These are phyloP conservation scores for Candida qinlingensis DNA, from an alignment of 805 yeast species.

Conservation along the genomic window DNA sequence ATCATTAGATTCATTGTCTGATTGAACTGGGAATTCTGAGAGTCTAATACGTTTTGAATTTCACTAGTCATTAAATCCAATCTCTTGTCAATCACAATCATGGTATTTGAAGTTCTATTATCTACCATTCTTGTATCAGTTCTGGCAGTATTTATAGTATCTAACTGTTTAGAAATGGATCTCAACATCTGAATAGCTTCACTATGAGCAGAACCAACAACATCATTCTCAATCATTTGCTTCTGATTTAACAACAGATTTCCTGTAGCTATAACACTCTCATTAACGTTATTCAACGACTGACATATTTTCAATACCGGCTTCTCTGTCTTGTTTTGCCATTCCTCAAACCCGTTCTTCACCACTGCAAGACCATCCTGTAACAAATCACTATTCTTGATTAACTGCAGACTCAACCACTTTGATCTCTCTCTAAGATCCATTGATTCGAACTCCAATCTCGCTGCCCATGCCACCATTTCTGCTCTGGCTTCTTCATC, in stretches of 20 bases:
- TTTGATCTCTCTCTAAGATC: constrained; percentile 33
- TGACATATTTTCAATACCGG: constrained; percentile 1
- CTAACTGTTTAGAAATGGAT: constrained; percentile 7
- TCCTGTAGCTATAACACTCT: neutral
- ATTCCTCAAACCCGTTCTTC: neutral
- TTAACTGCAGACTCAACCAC: constrained; percentile 12
- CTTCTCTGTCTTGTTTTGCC: constrained; percentile 1
- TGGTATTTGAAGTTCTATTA: neutral
- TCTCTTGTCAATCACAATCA: neutral
- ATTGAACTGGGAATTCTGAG: too few species aligned
- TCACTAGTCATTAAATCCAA: neutral
- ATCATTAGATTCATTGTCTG: too few species aligned
- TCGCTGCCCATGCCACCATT: constrained; percentile 44
- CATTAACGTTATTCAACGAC: constrained; percentile 3
- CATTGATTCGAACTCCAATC: constrained; percentile 43
- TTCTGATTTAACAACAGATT: constrained; percentile 1
- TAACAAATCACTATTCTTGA: constrained; percentile 9
- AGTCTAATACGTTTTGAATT: too few species aligned
- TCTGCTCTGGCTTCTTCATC: constrained; percentile 29
- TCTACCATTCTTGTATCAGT: constrained; percentile 1
- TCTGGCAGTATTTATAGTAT: neutral
- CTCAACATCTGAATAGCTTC: constrained; percentile 6
- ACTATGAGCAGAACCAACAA: neutral
- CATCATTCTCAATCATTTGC: constrained; percentile 2
- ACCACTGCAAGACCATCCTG: neutral